phyloP scores from a whole-genome alignment of 2,329 filamentous ascomycete genomes.

The Ambrosiella beaveri region DNA sequence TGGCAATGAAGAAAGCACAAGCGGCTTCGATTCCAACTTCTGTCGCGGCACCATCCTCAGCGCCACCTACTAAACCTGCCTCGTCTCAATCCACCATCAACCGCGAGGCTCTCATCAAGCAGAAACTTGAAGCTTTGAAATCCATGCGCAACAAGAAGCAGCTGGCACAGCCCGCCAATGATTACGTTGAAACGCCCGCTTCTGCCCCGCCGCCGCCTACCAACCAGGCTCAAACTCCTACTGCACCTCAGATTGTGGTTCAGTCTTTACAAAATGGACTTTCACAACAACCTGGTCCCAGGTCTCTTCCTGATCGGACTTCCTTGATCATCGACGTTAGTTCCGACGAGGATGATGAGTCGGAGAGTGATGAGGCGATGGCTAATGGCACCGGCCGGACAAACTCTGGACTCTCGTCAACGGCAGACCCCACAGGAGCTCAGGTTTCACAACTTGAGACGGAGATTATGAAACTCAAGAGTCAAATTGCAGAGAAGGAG shows the following conservation, averaged over 20 bases:
- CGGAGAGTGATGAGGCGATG: slow-evolving; percentile 1
- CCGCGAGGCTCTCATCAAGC: slow-evolving; percentile 55
- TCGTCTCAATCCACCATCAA: not conserved
- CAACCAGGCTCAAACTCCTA: not conserved
- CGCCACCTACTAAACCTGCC: not conserved
- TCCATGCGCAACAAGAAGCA: slow-evolving; percentile 30
- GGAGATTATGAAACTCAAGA: slow-evolving; percentile 44
- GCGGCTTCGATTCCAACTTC: not conserved
- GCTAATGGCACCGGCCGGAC: not conserved
- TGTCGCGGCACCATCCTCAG: not conserved
- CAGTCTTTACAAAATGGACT: not conserved
- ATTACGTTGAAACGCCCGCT: too few species aligned
- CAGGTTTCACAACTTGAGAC: slow-evolving; percentile 22
- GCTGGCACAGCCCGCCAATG: not conserved
- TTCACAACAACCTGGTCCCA: not conserved
- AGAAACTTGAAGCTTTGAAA: slow-evolving; percentile 61
- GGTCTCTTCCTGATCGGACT: slow-evolving; percentile 1
- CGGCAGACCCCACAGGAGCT: not conserved
- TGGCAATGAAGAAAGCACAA: slow-evolving; percentile 44
- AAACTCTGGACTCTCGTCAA: not conserved
- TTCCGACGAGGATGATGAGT: slow-evolving; percentile 12
- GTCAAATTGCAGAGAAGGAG: slow-evolving; percentile 40
- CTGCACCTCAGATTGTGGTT: slow-evolving; percentile 1
- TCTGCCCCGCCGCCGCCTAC: not conserved
- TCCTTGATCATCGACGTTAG: slow-evolving; percentile 10